Conservation (phyloP, 1,139 yeast genomes). For the Trichomonascaceae sp. region DNA sequence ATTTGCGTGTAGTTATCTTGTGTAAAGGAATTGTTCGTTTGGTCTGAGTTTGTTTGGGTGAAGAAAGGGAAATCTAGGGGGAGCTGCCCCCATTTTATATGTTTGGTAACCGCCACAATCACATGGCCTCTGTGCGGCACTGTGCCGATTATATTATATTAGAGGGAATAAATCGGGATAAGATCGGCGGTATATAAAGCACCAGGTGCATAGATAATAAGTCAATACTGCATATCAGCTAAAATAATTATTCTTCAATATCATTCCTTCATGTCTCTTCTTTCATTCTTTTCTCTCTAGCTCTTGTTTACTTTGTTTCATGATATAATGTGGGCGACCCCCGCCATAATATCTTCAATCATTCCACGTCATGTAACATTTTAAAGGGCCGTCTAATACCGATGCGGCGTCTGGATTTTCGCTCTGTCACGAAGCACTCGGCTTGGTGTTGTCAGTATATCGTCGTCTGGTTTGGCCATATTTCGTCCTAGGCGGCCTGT, state of each 20-base stretch:
- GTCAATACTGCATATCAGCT: too few species aligned
- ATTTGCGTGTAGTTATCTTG: background rate
- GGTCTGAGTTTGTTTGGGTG: background rate
- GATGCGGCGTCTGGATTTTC: conserved; percentile 7
- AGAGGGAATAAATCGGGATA: background rate
- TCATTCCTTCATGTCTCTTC: too few species aligned
- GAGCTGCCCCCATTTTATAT: background rate
- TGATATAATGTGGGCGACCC: background rate
- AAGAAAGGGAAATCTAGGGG: too few species aligned
- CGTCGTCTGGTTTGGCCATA: conserved; percentile 3
- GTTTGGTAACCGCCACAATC: conserved; percentile 2
- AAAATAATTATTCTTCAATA: too few species aligned
- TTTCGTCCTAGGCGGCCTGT: conserved; percentile 13
- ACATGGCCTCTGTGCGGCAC: background rate
- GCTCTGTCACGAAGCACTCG: conserved; percentile 23
- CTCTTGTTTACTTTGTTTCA: too few species aligned
- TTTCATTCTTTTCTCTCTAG: too few species aligned
- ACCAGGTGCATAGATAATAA: too few species aligned
- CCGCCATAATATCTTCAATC: background rate
- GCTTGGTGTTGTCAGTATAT: conserved; percentile 22
- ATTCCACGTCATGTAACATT: background rate
- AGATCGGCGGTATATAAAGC: background rate
- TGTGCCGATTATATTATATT: too few species aligned
- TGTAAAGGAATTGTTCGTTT: background rate
- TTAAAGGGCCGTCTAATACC: background rate